Conservation (phyloP, 192 early-diverging fungal genomes). For the Backusella psychrophila region DNA sequence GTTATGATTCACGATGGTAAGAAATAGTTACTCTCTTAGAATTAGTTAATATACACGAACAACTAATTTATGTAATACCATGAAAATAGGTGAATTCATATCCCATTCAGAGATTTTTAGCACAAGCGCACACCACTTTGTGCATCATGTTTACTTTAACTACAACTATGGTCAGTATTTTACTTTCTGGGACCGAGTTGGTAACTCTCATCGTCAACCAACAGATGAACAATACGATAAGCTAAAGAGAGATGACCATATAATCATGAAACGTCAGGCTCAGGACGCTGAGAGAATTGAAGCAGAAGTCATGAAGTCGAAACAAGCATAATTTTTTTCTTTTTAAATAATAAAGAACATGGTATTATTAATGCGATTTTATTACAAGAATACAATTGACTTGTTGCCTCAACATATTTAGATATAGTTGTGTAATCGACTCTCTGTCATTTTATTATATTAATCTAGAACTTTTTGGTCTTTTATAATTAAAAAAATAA, state of each 20-base stretch:
- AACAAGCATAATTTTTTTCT: background rate
- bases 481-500: too few relatives aligned
- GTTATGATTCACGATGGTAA: constrained; percentile 95
- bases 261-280: constrained; percentile 63
- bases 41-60: background rate
- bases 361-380: too few relatives aligned
- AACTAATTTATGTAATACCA: background rate
- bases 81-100: constrained; percentile 61
- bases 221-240: constrained; percentile 63
- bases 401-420: too few relatives aligned
- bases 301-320: background rate
- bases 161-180: constrained; percentile 99
- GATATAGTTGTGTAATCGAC: too few relatives aligned
- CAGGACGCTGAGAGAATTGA: constrained; percentile 58
- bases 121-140: constrained; percentile 89
- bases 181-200: constrained; percentile 85
- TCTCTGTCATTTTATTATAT: too few relatives aligned
- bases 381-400: too few relatives aligned
- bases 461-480: too few relatives aligned
- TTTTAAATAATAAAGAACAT: background rate
- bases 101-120: constrained; percentile 70
- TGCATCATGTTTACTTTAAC: constrained; percentile 98
- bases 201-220: constrained; percentile 68
- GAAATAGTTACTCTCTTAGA: background rate
- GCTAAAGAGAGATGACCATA: constrained; percentile 54